Base-by-base conservation (phyloP, 2,329 filamentous ascomycete species). In the Nemania sp. region DNA sequence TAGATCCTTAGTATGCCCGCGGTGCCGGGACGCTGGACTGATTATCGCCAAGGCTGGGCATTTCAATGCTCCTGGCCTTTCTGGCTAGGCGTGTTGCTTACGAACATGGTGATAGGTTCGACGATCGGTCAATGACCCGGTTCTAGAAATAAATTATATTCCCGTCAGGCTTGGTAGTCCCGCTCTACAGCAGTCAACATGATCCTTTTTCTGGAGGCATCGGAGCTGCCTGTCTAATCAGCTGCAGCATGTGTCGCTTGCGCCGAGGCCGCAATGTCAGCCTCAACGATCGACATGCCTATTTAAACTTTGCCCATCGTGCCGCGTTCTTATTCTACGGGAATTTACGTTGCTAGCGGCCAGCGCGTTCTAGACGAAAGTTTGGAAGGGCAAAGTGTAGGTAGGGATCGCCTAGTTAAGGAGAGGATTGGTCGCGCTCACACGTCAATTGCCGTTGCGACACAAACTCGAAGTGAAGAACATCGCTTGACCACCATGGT, bases 401-500 rank as follows among this genome's bases (percentile, higher is more conserved):
- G 27, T 13, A 57, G 26, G 26, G 38, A 45, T 20, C 38, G 55
- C 57, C 32, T n/a, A 11, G 41, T 58, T 15, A 13, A 58, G 56
- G 32, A 55, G 13, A 18, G 18, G 43, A 27, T 11, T 51, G 45
- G 45, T 22, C 3, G 47, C 47, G 22, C 20, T 4, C 49, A 18
- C 20, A 52, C 11, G 24, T 54, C 52, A 56, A 43, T 57, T 49
- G 26, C 13, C 47, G 53, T 18, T 22, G 15, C 58, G 22, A 43
- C 20, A 38, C 52, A n/a, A 22, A 41, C 13, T 22, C 13, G n/a
- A 43, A 13, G 27, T 24, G n/a, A 20, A 35, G 18, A 41, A 32
- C 56, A 59, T 27, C 58, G 45, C 47, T 24, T 27, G 38, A 32
- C 5, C 26, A 70, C 35, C 18, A 73, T 77, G 73, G 64, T 71